Evolutionary conservation across 208 protist genomes (phyloP), one percentile per base, ranked within the genome.

Genomic region (Leishmania gerbilli): DNA sequence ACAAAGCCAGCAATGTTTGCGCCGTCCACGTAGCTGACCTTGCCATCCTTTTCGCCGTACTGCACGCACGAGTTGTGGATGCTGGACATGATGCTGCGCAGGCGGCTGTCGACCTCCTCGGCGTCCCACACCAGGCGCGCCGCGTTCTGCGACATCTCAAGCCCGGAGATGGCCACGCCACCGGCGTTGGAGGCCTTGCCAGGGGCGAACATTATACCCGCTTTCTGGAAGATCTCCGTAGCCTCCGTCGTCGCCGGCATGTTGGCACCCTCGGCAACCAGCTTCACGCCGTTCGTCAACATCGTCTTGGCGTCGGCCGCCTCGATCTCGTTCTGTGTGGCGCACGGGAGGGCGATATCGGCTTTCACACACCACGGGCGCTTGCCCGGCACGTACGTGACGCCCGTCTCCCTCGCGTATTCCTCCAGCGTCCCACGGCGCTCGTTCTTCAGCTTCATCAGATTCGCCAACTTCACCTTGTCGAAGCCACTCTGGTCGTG

Each of bases 101-200:
- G 94, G 77, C 94, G 89, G 2, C 81, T 31, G 76, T 98, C 95
- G 34, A 99, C 95, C 82, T 99, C 92, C 76, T 98, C 94, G 27
- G 76, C 40, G 15, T 82, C 89, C 98, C 98, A 99, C 7, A 83
- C 74, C 15, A 97, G 69, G n/a, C 93, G 85, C 0, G 87, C 81
- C 47, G 92, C 87, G 83, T 99, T 99, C 84, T 99, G 98, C 74
- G 95, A 88, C 97, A 99, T 99, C 86, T 99, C 98, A 15, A 99
- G 87, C 34, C 96, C 97, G 37, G 94, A 98, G 65, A 96, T 92
- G 56, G 95, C 92, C 49, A 99, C 98, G 76, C 98, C 98, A 79
- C 98, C 98, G 27, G 97, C 96, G 85, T 99, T 99, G 79, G 91
- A 85, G 47, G 96, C 97, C 90, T 99, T 99, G 74, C 91, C 97